These are phyloP conservation scores for Pelargonium australe DNA, from an alignment of 441 rosid species.

Conservation along the genomic window DNA sequence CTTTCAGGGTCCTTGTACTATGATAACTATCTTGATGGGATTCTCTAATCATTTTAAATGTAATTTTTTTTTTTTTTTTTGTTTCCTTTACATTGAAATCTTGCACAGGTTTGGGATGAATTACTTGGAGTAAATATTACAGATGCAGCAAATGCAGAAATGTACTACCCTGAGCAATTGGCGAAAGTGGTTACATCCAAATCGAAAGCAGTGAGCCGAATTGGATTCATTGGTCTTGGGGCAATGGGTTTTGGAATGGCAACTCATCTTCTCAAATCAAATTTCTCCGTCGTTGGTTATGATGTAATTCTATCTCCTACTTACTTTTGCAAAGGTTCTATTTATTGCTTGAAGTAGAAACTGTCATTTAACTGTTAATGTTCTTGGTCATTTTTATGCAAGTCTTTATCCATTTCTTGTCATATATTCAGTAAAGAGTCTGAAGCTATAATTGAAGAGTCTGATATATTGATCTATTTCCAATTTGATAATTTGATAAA, in stretches of 20 bases:
- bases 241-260: conserved; percentile 99
- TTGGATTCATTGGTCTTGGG: conserved; percentile 95
- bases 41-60: conserved; percentile 1
- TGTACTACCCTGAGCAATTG: conserved; percentile 64
- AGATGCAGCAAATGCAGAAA: conserved; percentile 57
- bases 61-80: neutral
- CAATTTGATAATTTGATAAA: neutral
- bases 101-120: conserved; percentile 66
- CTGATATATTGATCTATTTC: neutral
- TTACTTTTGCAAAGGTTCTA: conserved; percentile 10
- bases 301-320: conserved; percentile 52
- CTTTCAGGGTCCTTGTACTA: conserved; percentile 14
- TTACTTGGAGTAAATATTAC: conserved; percentile 55
- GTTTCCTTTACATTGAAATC: conserved; percentile 14
- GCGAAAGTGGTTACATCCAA: conserved; percentile 48
- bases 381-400: neutral
- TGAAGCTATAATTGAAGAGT: neutral
- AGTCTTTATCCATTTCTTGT: neutral
- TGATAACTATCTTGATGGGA: conserved; percentile 12
- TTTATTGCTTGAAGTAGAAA: conserved; percentile 6
- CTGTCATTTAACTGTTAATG: neutral
- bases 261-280: conserved; percentile 62
- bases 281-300: conserved; percentile 62
- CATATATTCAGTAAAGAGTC: neutral
- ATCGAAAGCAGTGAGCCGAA: conserved; percentile 48